Evolutionary conservation across 345 rosid genomes (phyloP).

Genomic region (Isatis tinctoria): DNA sequence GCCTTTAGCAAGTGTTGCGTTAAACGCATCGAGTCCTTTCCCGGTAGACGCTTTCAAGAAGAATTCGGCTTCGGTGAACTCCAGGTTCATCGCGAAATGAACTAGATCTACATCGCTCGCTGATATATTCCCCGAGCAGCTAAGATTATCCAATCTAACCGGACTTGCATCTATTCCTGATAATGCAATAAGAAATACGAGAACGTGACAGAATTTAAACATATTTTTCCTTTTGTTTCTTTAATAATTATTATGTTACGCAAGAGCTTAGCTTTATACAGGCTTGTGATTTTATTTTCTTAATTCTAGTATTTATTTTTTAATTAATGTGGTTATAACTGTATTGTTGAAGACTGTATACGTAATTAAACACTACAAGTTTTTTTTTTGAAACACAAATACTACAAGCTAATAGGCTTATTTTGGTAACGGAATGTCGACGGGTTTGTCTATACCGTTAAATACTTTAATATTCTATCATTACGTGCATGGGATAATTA

Average conservation of each 20-base stretch:
- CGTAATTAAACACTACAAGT: too few relatives aligned
- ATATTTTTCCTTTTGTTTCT: neutral
- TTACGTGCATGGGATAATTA: slow-evolving; percentile 9
- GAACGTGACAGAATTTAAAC: slow-evolving; percentile 6
- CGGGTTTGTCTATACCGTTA: neutral
- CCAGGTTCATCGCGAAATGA: slow-evolving; percentile 57
- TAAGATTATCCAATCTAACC: neutral
- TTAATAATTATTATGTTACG: neutral
- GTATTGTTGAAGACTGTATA: neutral
- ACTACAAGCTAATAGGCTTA: too few relatives aligned
- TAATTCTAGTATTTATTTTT: neutral
- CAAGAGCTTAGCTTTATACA: slow-evolving; percentile 23
- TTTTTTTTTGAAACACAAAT: too few relatives aligned
- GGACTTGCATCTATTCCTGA: neutral
- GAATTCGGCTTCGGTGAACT: slow-evolving; percentile 57
- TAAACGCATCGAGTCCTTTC: slow-evolving; percentile 46
- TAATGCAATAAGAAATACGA: slow-evolving; percentile 7
- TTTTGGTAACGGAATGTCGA: slow-evolving; percentile 16
- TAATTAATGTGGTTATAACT: neutral
- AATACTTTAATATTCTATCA: neutral
- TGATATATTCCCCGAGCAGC: slow-evolving; percentile 17
- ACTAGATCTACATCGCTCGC: slow-evolving; percentile 46
- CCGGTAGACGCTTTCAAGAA: slow-evolving; percentile 53
- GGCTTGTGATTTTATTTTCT: neutral
- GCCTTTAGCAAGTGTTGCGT: slow-evolving; percentile 39